Evolutionary conservation across 495 filamentous ascomycete genomes (phyloP), one percentile per base, ranked within the genome.

Genomic region (Aspergillus sclerotiicarbonarius): DNA sequence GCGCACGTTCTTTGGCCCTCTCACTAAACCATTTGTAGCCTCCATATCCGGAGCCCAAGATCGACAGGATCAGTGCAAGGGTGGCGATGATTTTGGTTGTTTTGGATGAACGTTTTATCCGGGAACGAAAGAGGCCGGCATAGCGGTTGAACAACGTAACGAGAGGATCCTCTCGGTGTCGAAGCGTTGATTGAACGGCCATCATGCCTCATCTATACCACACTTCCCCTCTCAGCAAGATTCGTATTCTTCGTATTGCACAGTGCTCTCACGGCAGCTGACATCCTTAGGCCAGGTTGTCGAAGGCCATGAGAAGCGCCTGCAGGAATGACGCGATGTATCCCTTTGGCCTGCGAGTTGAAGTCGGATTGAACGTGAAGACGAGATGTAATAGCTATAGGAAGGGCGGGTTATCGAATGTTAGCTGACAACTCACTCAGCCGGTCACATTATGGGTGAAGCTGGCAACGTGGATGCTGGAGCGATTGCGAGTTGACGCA

Each of bases 141-240:
- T 91, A 94, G 60, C 86, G 85, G 35, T 83, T 72, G 66, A 90
- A 80, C 32, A 95, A 80, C 5, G 77, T 76, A 12, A 85, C 75
- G 67, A 95, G 77, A 56, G 89, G 84, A 71, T 92, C 88, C 66
- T 87, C 79, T 61, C 81, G 78, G 58, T 77, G 78, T 51, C 86
- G 87, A 54, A 96, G 81, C 8, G 90, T 95, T 30, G 92, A 96
- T 75, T 95, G 92, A 60, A 81, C 84, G 51, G 92, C 90, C 92
- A 96, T 96, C 45, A 53, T 66, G 52, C 51, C 46, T 56, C 53
- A 62, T 51, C 41, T 19, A 49, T 46, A 29, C 16, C 44, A 18
- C 44, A 4, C 32, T 16, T 8, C 30, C 25, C 16, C n/a, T 53
- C 32, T 19, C 31, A 12, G 16, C 4, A 25, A 32, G 16, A 6